Conservation (phyloP, 495 filamentous ascomycete genomes). For the Diplogelasinospora grovesii region DNA sequence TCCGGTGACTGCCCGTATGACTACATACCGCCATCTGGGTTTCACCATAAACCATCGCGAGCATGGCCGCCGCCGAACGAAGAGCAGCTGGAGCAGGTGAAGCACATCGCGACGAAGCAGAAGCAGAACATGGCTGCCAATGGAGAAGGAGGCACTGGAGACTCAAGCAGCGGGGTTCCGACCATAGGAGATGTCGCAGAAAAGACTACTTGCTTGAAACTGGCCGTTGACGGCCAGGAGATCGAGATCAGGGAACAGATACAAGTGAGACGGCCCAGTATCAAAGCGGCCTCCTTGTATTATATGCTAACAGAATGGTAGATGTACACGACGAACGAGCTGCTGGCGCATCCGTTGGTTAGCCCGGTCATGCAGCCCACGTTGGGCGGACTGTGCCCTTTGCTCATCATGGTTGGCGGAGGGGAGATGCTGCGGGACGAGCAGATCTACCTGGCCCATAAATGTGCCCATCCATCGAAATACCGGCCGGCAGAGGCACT, state of each 20-base stretch:
- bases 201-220: slow-evolving; percentile 44
- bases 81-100: slow-evolving; percentile 52
- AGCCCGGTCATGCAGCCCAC: slow-evolving; percentile 81
- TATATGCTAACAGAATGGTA: slow-evolving; percentile 17
- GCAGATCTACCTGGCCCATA: slow-evolving; percentile 91
- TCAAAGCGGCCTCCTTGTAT: too few relatives aligned
- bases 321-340: slow-evolving; percentile 84
- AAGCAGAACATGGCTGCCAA: slow-evolving; percentile 12
- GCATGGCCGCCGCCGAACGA: slow-evolving; percentile 88
- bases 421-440: slow-evolving; percentile 88
- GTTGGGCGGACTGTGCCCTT: slow-evolving; percentile 79
- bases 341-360: slow-evolving; percentile 80
- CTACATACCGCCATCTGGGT: slow-evolving; percentile 82
- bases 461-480: slow-evolving; percentile 70
- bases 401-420: slow-evolving; percentile 79
- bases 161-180: slow-evolving; percentile 9
- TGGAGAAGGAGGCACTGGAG: neutral
- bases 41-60: slow-evolving; percentile 72
- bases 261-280: slow-evolving; percentile 51
- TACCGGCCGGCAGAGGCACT: slow-evolving; percentile 64
- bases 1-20: slow-evolving; percentile 64
- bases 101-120: slow-evolving; percentile 22
- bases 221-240: slow-evolving; percentile 61
- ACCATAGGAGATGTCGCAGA: slow-evolving; percentile 27
- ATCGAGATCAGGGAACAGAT: slow-evolving; percentile 85